Base-by-base conservation (phyloP, 345 rosid genomes). In the Rubroshorea leprosula region DNA sequence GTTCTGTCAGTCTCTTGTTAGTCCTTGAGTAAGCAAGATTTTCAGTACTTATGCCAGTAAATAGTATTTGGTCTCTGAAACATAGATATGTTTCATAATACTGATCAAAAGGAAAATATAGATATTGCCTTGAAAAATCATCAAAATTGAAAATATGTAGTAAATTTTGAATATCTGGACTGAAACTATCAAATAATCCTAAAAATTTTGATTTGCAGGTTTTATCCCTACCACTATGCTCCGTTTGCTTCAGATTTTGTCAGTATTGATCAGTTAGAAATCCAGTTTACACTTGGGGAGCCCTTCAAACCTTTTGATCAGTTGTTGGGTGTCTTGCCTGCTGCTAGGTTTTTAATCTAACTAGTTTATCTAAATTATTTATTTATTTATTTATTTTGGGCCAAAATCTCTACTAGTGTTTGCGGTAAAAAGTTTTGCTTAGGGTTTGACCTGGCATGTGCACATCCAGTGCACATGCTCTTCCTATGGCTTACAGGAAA, bases 151-250 rank as follows among this genome's bases (percentile, higher is more conserved):
- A n/a, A n/a, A n/a, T n/a, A n/a, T n/a, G n/a, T n/a, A n/a, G n/a
- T n/a, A n/a, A n/a, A n/a, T n/a, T n/a, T n/a, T n/a, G n/a, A n/a
- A n/a, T n/a, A n/a, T n/a, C n/a, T n/a, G n/a, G n/a, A n/a, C n/a
- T n/a, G n/a, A n/a, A n/a, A n/a, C 9, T 29, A 29, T 29, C 5
- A 29, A 9, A 4, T 4, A 29, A 9, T 29, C 4, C 35, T 4
- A 9, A 29, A 29, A 29, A 9, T 29, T 55, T 23, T n/a, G 16
- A 46, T 53, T 26, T 65, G 52, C 21, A 72, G 76, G 76, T 72
- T 72, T 62, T 72, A 72, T 46, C 76, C 76, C 19, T 72, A 63
- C 45, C 72, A 72, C 59, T 72, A 72, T 63, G 76, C 76, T 13
- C 76, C 76, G 31, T 72, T 67, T 54, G 72, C 76, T 5, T 72